Evolutionary conservation across 495 filamentous ascomycete genomes (phyloP).

Genomic region (Parathielavia hyrcaniae): DNA sequence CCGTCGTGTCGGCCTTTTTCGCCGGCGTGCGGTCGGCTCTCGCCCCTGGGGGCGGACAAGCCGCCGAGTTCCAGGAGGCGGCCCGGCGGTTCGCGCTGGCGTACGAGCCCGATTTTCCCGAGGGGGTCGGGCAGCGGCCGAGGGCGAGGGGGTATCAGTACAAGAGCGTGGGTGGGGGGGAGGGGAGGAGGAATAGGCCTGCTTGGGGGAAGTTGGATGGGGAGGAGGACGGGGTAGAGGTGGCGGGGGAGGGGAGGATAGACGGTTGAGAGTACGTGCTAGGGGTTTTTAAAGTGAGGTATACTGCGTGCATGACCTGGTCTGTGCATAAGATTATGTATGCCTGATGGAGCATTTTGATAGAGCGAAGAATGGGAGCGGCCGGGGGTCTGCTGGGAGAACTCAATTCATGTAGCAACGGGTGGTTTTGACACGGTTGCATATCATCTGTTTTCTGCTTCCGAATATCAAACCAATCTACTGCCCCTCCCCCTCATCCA

Average conservation of each 20-base stretch:
- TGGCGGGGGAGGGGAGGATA: slow-evolving; percentile 50
- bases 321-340: too few relatives aligned
- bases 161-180: slow-evolving; percentile 59
- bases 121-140: slow-evolving; percentile 69
- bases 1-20: slow-evolving; percentile 69
- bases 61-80: slow-evolving; percentile 58
- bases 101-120: slow-evolving; percentile 66
- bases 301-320: too few relatives aligned
- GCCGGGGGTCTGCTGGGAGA: too few relatives aligned
- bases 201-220: slow-evolving; percentile 49
- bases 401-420: too few relatives aligned
- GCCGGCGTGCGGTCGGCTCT: slow-evolving; percentile 49
- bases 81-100: slow-evolving; percentile 47
- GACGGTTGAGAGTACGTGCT: slow-evolving; percentile 40
- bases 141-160: slow-evolving; percentile 81
- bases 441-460: too few relatives aligned
- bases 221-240: slow-evolving; percentile 31
- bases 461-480: not conserved
- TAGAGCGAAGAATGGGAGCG: too few relatives aligned
- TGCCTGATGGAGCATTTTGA: too few relatives aligned
- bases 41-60: slow-evolving; percentile 41
- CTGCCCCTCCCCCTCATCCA: slow-evolving; percentile 17
- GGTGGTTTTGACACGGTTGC: too few relatives aligned
- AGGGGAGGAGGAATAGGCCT: slow-evolving; percentile 60
- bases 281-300: not conserved